phyloP scores from a whole-genome alignment of 176 grass and related monocot genomes.

The Triticum dicoccoides region DNA sequence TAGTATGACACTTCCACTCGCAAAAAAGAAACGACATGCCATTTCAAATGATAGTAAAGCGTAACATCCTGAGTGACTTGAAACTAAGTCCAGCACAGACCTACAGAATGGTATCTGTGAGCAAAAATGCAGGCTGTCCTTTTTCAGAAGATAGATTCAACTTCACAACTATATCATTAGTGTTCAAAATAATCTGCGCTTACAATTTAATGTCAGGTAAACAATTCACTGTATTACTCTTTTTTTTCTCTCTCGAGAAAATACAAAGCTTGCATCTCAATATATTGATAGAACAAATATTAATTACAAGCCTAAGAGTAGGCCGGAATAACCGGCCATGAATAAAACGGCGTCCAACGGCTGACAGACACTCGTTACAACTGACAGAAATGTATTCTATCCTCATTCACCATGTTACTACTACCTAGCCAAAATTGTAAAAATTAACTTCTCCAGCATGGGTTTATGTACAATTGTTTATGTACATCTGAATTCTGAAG shows the following conservation, averaged over 20 bases:
- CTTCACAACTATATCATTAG: background rate
- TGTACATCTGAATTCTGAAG: conserved; percentile 2
- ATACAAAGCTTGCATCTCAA: background rate
- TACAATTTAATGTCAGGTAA: background rate
- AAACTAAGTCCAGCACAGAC: background rate
- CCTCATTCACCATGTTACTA: too few relatives aligned
- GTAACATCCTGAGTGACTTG: background rate
- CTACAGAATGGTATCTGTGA: background rate
- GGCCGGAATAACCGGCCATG: too few relatives aligned
- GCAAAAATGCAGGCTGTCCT: background rate
- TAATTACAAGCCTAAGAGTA: background rate
- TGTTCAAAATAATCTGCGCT: background rate
- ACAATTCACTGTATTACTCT: background rate
- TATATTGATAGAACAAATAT: background rate
- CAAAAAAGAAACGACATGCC: background rate
- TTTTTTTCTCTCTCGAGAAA: background rate
- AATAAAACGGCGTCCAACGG: too few relatives aligned
- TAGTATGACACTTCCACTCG: conserved; percentile 14
- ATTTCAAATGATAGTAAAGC: background rate
- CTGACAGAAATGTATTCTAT: too few relatives aligned
- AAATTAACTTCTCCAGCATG: background rate
- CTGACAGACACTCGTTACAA: too few relatives aligned
- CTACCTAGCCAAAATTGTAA: background rate
- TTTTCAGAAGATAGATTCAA: background rate
- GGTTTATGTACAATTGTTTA: background rate